Base-by-base conservation (phyloP, 768 basidiomycete genomes). In the Coprinopsis sp. region DNA sequence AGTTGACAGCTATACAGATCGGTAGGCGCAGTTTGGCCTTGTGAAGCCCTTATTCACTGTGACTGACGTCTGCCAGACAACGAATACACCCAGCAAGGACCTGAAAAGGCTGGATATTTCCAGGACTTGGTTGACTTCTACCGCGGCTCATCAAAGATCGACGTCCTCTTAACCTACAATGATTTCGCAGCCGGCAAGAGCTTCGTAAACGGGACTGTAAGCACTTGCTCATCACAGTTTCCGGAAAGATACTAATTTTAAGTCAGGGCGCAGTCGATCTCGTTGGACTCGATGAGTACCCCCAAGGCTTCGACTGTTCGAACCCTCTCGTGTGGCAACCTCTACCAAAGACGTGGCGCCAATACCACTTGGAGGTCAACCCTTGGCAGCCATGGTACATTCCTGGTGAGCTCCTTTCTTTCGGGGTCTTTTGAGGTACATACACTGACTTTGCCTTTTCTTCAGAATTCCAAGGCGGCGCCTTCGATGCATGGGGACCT, bases 401-500 rank as follows among this genome's bases (percentile, higher is more conserved):
- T 52, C 87, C 89, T 11, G 72, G 82, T 82, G 56, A 40, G 63
- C 34, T 14, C 14, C 3, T 37, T 10, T 24, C 1, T 29, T 30
- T 44, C n/a, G n/a, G n/a, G n/a, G n/a, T n/a, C 51, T 49, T 22
- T 38, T 34, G 4, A n/a, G 1, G 14, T 29, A 46, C 50, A 47
- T 58, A 37, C n/a, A 25, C 14, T 30, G 16, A 43, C 31, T 16
- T 16, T 21, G 27, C 47, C 4, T 6, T 33, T 27, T 31, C 12
- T 30, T 27, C 38, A 66, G 69, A 81, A 64, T 84, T 81, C 58
- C 83, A 87, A 70, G 85, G 77, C 11, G 89, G 89, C 4, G 74
- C 86, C 8, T 90, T 80, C 54, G 88, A 91, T 58, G 81, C 87
- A 3, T 92, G 87, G 86, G 90, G 84, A 12, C 81, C 83, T 0